A percentile compares a stretch with the other conserved stretches of the same genome.
phyloP scores from a whole-genome alignment of 1,284 basidiomycete genomes.

The Heterobasidion parviporum region DNA sequence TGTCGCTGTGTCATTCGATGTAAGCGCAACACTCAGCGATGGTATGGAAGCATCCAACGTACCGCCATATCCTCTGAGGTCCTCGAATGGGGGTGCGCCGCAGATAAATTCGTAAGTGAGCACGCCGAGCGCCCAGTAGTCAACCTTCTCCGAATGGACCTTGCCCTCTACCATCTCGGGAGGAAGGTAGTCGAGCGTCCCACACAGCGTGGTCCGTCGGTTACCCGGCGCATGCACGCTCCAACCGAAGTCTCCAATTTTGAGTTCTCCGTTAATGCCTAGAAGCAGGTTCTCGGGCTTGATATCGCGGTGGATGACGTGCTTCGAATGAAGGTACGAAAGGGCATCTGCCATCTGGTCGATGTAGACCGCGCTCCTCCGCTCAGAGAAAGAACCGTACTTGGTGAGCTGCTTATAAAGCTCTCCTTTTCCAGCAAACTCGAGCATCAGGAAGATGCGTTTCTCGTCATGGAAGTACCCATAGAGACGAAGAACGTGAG shows the following conservation, averaged over 20 bases:
- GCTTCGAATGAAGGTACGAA: slow-evolving; percentile 88
- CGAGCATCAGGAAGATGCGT: slow-evolving; percentile 96
- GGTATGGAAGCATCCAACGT: slow-evolving; percentile 15
- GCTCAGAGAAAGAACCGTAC: slow-evolving; percentile 81
- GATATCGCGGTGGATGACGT: slow-evolving; percentile 98
- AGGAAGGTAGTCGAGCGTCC: slow-evolving; percentile 94
- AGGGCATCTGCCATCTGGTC: slow-evolving; percentile 99
- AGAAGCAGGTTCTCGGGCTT: slow-evolving; percentile 97
- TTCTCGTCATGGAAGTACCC: slow-evolving; percentile 98
- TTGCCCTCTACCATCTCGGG: slow-evolving; percentile 97
- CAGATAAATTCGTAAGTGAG: slow-evolving; percentile 93
- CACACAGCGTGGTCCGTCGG: slow-evolving; percentile 83
- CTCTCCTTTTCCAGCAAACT: slow-evolving; percentile 94
- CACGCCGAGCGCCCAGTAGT: slow-evolving; percentile 96
- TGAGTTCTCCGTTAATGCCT: slow-evolving; percentile 93
- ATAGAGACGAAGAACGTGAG: slow-evolving; percentile 89
- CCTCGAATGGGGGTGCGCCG: slow-evolving; percentile 93
- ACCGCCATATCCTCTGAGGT: slow-evolving; percentile 72
- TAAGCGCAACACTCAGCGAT: slow-evolving; percentile 1
- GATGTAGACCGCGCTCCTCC: slow-evolving; percentile 82
- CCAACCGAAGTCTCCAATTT: slow-evolving; percentile 99
- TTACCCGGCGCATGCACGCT: slow-evolving; percentile 95
- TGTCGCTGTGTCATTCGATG: slow-evolving; percentile 47
- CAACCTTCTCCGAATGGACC: slow-evolving; percentile 84
- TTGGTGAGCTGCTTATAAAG: slow-evolving; percentile 93